A percentile compares a stretch with the other conserved stretches of the same genome.
Evolutionary conservation across 805 yeast genomes (phyloP).

Genomic region (Myxozyma geophila): DNA sequence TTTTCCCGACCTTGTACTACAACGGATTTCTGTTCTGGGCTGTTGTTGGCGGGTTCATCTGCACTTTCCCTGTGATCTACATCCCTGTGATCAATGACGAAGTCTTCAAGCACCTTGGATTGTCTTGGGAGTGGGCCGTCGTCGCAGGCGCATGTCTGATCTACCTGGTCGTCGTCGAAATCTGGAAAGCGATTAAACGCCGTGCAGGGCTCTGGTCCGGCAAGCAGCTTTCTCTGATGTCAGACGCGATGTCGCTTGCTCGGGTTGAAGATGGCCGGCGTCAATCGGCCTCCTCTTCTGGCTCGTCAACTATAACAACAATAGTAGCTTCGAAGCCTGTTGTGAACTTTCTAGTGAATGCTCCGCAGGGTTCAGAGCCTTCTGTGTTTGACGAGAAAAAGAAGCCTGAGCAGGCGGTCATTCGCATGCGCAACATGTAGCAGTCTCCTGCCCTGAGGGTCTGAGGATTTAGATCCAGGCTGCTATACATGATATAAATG

Average conservation of each 20-base stretch:
- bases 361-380: neutral
- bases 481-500: no score
- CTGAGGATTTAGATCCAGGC: neutral
- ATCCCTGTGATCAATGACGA: constrained; percentile 83
- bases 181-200: constrained; percentile 71
- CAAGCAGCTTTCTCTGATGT: constrained; percentile 3
- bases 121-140: constrained; percentile 82
- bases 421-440: constrained; percentile 5
- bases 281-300: constrained; percentile 1
- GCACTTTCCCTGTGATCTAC: constrained; percentile 83
- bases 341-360: neutral
- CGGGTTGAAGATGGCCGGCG: constrained; percentile 1
- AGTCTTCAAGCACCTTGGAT: constrained; percentile 74
- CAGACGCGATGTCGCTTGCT: neutral
- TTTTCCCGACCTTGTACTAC: constrained; percentile 64
- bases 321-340: neutral
- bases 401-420: neutral
- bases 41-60: constrained; percentile 65
- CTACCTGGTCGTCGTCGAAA: constrained; percentile 66
- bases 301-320: neutral
- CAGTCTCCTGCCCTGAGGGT: neutral
- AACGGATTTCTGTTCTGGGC: constrained; percentile 86
- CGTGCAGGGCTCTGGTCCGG: constrained; percentile 33
- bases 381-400: neutral
- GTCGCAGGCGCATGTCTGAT: constrained; percentile 62